These are phyloP conservation scores for Trichoderma citrinoviride DNA, from an alignment of 2,329 filamentous ascomycete species.

Conservation along the genomic window DNA sequence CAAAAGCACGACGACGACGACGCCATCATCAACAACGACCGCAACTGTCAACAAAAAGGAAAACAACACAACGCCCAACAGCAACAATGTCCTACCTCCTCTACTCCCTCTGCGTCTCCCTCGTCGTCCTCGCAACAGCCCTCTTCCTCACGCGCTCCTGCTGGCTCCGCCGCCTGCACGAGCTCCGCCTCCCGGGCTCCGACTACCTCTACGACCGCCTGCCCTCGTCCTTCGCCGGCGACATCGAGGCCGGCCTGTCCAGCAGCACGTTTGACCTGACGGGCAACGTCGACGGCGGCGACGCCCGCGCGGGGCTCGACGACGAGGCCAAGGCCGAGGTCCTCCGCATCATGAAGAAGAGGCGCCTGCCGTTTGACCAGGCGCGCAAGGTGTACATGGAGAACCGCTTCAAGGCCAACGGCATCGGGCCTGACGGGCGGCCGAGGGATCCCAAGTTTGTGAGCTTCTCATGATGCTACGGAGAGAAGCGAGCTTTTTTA, in stretches of 20 bases:
- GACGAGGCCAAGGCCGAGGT: conserved; percentile 77
- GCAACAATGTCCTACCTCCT: conserved; percentile 76
- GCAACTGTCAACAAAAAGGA: too few relatives aligned
- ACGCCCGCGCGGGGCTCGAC: conserved; percentile 78
- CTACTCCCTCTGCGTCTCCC: conserved; percentile 70
- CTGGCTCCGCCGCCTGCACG: conserved; percentile 71
- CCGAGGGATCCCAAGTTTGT: conserved; percentile 95
- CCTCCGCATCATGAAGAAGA: conserved; percentile 84
- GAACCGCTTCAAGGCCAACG: conserved; percentile 78
- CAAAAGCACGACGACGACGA: background rate
- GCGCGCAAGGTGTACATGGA: conserved; percentile 84
- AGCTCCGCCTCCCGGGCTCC: conserved; percentile 52
- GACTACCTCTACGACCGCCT: conserved; percentile 74
- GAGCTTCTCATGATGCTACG: conserved; percentile 59
- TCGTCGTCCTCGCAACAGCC: conserved; percentile 68
- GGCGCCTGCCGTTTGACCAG: conserved; percentile 83
- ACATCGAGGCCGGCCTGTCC: conserved; percentile 84
- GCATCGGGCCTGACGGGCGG: conserved; percentile 82
- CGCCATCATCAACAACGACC: too few relatives aligned
- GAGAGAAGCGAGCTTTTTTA: too few relatives aligned
- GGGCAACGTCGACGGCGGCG: conserved; percentile 75
- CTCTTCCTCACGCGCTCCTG: conserved; percentile 76
- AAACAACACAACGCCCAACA: background rate
- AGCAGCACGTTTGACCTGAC: conserved; percentile 80
- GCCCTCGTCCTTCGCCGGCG: conserved; percentile 72